Base-by-base conservation (phyloP, 2,329 filamentous ascomycete genomes). In the Anisogramma anomala region DNA sequence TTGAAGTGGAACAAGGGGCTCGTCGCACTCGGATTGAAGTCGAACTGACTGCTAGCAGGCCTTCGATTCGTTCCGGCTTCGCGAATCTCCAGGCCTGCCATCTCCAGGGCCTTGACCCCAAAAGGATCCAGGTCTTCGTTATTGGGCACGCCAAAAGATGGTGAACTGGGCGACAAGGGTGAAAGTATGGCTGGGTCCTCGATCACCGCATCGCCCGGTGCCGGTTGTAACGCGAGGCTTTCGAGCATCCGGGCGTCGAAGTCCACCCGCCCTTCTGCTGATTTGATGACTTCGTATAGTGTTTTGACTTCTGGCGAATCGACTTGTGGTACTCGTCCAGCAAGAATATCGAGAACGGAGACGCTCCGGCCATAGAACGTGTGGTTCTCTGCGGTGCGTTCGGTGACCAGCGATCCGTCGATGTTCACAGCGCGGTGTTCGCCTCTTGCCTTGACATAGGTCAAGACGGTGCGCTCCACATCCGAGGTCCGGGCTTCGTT, bases 41-140 rank as follows among this genome's bases (percentile, higher is more conserved):
- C 84, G 58, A 95, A 93, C 50, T 82, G 76, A 43, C 81, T 85
- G 64, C 81, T 86, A 18, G 74, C 69, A 2, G 87, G 85, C 41
- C 85, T 71, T 40, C 75, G 68, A 36, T 78, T 75, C 2, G 80
- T 82, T 25, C 86, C 87, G n/a, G 88, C 88, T 63, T 95, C 88
- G 39, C 84, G 76, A 50, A 96, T 91, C 52, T 89, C 84, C 42
- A 95, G 66, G 2, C 89, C 89, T 46, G 87, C 84, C 66, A 86
- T 81, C 56, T 94, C 86, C n/a, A 96, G 65, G 6, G 89, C 88
- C 49, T 88, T 73, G 19, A 95, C 83, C 18, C 89, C 89, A 55
- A 84, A 96, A 0, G 89, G 89, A 57, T 96, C 89, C 0, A 88
- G 87, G 52, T 96, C 89, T 41, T 87, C 77, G 3, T 67, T 63